phyloP scores from a whole-genome alignment of 768 basidiomycete species.

The Agaricus blazei region DNA sequence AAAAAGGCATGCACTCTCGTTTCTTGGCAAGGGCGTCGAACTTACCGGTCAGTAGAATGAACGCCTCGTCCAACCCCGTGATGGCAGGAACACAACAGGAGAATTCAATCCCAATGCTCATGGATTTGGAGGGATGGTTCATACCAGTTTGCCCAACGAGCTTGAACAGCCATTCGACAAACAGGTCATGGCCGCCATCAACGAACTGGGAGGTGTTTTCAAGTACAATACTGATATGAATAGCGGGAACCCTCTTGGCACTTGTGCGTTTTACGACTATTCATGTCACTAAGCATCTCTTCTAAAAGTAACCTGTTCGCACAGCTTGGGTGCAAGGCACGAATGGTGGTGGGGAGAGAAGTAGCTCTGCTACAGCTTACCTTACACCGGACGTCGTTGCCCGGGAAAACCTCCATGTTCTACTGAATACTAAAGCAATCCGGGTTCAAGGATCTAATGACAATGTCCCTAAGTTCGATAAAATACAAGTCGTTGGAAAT shows the following conservation, averaged over 20 bases:
- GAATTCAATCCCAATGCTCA: conserved; percentile 33
- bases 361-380: conserved; percentile 27
- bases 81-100: conserved; percentile 30
- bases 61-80: conserved; percentile 27
- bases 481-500: background rate
- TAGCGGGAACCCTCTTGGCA: conserved; percentile 24
- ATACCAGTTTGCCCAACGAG: conserved; percentile 27
- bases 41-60: conserved; percentile 27
- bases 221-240: conserved; percentile 22
- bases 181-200: conserved; percentile 24
- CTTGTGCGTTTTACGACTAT: conserved; percentile 16
- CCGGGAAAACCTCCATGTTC: conserved; percentile 25
- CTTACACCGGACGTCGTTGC: conserved; percentile 17
- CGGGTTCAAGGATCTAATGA: conserved; percentile 12
- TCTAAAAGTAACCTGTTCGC: background rate
- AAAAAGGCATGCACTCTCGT: conserved; percentile 17
- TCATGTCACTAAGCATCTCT: background rate
- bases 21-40: no score
- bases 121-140: conserved; percentile 25
- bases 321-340: conserved; percentile 20
- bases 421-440: conserved; percentile 24
- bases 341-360: conserved; percentile 21
- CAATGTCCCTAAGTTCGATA: background rate
- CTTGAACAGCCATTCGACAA: conserved; percentile 21
- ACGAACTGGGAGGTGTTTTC: conserved; percentile 22